These are phyloP conservation scores for Chlamydomonas sphaeroides DNA, from an alignment of 139 green algal species.

Conservation along the genomic window DNA sequence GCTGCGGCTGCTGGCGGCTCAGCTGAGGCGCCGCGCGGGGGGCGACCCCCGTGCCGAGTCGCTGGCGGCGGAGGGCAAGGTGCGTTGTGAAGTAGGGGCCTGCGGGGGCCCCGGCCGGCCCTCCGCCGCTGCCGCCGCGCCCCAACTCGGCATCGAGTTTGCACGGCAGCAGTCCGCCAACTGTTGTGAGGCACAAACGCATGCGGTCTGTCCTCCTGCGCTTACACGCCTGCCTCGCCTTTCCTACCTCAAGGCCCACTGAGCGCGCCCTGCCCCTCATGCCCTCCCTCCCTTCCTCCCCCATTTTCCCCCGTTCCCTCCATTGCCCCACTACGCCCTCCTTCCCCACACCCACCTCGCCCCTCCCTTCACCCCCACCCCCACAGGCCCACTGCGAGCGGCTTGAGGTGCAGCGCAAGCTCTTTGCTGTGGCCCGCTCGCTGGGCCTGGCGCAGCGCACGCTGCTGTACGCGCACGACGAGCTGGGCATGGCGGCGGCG, in stretches of 20 bases:
- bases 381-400: slow-evolving; percentile 63
- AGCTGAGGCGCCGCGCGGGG: neutral
- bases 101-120: too few species aligned
- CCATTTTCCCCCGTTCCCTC: neutral
- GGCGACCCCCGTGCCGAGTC: neutral
- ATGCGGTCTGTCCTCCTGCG: too few species aligned
- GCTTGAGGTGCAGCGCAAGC: slow-evolving; percentile 71
- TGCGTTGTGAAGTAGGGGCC: too few species aligned
- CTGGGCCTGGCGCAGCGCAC: slow-evolving; percentile 70
- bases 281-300: neutral
- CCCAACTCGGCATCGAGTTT: too few species aligned
- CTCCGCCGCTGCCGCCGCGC: too few species aligned
- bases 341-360: neutral
- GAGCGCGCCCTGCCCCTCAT: neutral
- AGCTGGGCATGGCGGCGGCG: slow-evolving; percentile 87
- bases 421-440: slow-evolving; percentile 71
- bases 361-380: neutral
- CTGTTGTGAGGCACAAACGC: too few species aligned
- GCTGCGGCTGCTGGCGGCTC: slow-evolving; percentile 16
- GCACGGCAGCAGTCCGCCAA: too few species aligned
- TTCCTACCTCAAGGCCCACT: neutral
- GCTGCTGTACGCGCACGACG: slow-evolving; percentile 85
- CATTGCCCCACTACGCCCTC: neutral
- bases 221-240: neutral
- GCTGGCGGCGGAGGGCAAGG: slow-evolving; percentile 13